A percentile compares a stretch with the other conserved stretches of the same genome.
These are phyloP conservation scores for Silene vulgaris DNA, from an alignment of 179 eudicot species.

Conservation along the genomic window DNA sequence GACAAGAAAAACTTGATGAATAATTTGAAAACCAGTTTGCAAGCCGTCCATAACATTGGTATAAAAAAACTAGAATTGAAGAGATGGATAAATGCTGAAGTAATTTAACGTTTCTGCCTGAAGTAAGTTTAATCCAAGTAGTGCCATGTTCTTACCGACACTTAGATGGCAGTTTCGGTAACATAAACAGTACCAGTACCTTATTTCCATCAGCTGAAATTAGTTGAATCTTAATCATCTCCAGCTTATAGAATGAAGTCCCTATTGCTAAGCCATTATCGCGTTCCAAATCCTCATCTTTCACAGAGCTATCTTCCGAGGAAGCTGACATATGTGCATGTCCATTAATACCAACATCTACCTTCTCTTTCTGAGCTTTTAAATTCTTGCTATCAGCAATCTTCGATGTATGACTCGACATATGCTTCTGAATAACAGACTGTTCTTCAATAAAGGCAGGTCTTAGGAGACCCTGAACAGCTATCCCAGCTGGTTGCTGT, in stretches of 20 bases:
- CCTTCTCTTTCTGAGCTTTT: conserved; percentile 31
- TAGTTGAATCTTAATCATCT: conserved; percentile 69
- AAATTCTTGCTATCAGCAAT: conserved; percentile 26
- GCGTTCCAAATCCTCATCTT: conserved; percentile 54
- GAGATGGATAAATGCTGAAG: background rate
- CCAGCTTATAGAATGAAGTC: conserved; percentile 77
- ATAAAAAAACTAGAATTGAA: too few species aligned
- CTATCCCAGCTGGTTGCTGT: conserved; percentile 78
- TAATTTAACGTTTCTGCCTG: background rate
- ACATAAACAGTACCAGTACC: conserved; percentile 47
- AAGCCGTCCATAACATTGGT: too few species aligned
- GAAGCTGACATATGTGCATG: conserved; percentile 39
- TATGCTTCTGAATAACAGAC: conserved; percentile 53
- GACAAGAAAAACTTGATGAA: too few species aligned
- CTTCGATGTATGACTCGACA: conserved; percentile 29
- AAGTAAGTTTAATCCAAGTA: background rate
- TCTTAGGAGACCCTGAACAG: conserved; percentile 70
- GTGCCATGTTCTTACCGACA: background rate
- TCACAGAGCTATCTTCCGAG: conserved; percentile 39
- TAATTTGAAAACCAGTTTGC: too few species aligned
- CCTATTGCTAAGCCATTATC: conserved; percentile 55
- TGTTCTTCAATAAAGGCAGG: conserved; percentile 78
- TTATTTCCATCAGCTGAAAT: conserved; percentile 67
- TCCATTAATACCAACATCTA: conserved; percentile 44
- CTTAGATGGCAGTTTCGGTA: background rate